These are phyloP conservation scores for Blastobotrys robertii DNA, from an alignment of 805 yeast genomes.

Conservation along the genomic window DNA sequence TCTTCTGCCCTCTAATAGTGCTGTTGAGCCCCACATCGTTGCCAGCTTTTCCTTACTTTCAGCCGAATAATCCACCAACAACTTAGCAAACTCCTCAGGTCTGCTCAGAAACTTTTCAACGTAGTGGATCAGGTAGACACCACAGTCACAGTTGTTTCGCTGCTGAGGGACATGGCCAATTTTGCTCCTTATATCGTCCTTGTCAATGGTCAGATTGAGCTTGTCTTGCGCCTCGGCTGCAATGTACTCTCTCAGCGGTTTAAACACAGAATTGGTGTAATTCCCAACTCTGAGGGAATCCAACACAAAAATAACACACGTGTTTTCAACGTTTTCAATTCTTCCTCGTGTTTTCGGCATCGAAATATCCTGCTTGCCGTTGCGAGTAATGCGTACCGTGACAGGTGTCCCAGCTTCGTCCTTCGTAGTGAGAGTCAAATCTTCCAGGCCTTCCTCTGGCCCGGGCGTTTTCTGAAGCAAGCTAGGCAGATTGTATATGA, in stretches of 20 bases:
- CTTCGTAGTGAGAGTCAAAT: not conserved
- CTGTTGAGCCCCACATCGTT: not conserved
- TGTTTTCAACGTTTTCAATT: slow-evolving; percentile 10
- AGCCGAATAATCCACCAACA: slow-evolving; percentile 6
- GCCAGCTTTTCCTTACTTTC: slow-evolving; percentile 2
- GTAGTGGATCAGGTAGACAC: slow-evolving; percentile 70
- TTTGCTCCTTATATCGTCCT: slow-evolving; percentile 37
- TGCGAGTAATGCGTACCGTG: slow-evolving; percentile 1
- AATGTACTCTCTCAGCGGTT: slow-evolving; percentile 49
- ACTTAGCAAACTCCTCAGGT: slow-evolving; percentile 20
- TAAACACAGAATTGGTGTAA: slow-evolving; percentile 14
- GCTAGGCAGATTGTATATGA: slow-evolving; percentile 43
- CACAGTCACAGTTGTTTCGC: slow-evolving; percentile 87
- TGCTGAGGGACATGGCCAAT: slow-evolving; percentile 67
- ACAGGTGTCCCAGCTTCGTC: not conserved
- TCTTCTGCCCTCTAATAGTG: too few species aligned
- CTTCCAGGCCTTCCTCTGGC: slow-evolving; percentile 6
- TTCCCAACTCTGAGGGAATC: slow-evolving; percentile 52
- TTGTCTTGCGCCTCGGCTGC: slow-evolving; percentile 62
- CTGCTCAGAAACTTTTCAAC: slow-evolving; percentile 23
- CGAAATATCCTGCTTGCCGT: not conserved
- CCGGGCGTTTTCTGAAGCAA: slow-evolving; percentile 10
- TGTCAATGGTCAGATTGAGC: slow-evolving; percentile 37
- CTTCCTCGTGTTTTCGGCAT: not conserved
- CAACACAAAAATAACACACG: slow-evolving; percentile 43